phyloP scores from a whole-genome alignment of 2,329 filamentous ascomycete genomes.

The Aspergillus ruber region DNA sequence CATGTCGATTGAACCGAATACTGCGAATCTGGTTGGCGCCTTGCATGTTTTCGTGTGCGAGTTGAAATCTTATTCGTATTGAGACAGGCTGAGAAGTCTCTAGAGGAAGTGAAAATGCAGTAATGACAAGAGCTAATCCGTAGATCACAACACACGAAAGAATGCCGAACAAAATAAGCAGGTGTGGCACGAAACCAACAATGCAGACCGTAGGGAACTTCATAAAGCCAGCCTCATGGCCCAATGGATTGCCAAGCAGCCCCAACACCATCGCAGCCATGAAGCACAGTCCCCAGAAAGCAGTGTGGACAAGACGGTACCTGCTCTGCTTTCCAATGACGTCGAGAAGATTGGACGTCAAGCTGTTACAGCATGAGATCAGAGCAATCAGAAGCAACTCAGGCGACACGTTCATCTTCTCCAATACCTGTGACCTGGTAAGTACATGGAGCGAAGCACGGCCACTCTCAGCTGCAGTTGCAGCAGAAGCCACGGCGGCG shows the following conservation, averaged over 20 bases:
- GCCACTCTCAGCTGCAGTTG: slow-evolving; percentile 10
- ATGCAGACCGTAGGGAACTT: slow-evolving; percentile 92
- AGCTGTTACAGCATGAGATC: slow-evolving; percentile 81
- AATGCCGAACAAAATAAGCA: slow-evolving; percentile 80
- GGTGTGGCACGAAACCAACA: slow-evolving; percentile 87
- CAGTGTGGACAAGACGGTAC: slow-evolving; percentile 79
- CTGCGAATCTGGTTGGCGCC: slow-evolving; percentile 80
- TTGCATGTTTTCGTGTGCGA: slow-evolving; percentile 83
- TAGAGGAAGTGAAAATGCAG: slow-evolving; percentile 60
- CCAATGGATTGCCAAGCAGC: slow-evolving; percentile 47
- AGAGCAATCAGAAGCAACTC: slow-evolving; percentile 82
- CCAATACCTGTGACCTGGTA: slow-evolving; percentile 55
- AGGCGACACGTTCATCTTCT: slow-evolving; percentile 77
- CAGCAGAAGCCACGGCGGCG: slow-evolving; percentile 8
- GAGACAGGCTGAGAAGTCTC: slow-evolving; percentile 41
- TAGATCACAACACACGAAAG: slow-evolving; percentile 71
- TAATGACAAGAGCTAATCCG: slow-evolving; percentile 65
- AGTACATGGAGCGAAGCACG: slow-evolving; percentile 32
- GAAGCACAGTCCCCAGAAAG: slow-evolving; percentile 83
- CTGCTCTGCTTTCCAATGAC: slow-evolving; percentile 71
- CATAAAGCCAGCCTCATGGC: slow-evolving; percentile 55
- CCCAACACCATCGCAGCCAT: slow-evolving; percentile 81
- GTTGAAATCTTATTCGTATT: slow-evolving; percentile 55
- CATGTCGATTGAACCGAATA: slow-evolving; percentile 72
- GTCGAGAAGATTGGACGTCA: slow-evolving; percentile 76